Base-by-base conservation (phyloP, 192 early-diverging fungal genomes). In the Gryganskiella cystojenkinii region DNA sequence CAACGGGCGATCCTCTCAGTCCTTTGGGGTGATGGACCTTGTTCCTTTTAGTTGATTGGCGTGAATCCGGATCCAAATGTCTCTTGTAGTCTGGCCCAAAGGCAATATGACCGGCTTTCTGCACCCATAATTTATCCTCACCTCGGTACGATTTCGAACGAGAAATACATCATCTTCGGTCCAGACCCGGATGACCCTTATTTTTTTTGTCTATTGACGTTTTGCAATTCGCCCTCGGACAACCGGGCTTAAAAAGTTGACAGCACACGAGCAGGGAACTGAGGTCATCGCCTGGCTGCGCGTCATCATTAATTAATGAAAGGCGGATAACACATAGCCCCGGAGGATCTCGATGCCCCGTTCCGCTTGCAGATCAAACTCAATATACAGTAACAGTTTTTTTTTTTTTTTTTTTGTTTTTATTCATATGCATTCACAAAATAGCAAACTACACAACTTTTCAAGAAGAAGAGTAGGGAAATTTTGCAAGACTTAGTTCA, bases 31-130 rank as follows among this genome's bases (percentile, higher is more conserved):
- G 13, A 7, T 20, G 20, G 47, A 24, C 20, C 47, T n/a, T 50
- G n/a, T 8, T 19, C 47, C 47, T n/a, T n/a, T n/a, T n/a, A n/a
- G n/a, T n/a, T n/a, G n/a, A n/a, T 53, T 19, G 70, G 70, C 61
- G 35, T 72, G 70, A 72, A 72, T 45, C 61, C 70, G 57, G 55
- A 72, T 72, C 37, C 62, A 43, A 33, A 70, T 72, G 70, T 72
- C 61, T 72, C 70, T 72, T 58, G 46, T 63, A 25, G 64, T 72
- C 43, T 58, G 37, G 61, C 61, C 70, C 61, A 51, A 28, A 24
- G n/a, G 67, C 49, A 19, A 57, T 24, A 34, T 1, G 24, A 24
- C 37, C 30, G 22, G 11, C 37, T 20, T 22, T 13, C 34, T 25
- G 22, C 24, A 35, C 24, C 31, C 22, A 33, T 24, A 15, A n/a